These are phyloP conservation scores for Insectozyma bohioensis DNA, from an alignment of 1,139 yeast species.

Conservation along the genomic window DNA sequence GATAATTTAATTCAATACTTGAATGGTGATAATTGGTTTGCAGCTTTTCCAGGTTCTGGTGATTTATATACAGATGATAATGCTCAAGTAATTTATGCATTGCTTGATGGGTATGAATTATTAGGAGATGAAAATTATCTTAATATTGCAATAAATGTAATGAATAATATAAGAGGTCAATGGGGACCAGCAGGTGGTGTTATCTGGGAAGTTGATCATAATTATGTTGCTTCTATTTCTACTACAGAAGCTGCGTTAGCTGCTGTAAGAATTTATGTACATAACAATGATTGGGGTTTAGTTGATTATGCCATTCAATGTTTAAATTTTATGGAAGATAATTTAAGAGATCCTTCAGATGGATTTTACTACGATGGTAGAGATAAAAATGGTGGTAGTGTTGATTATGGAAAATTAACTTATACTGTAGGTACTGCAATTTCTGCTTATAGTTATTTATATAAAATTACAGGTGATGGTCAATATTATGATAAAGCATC, in stretches of 20 bases:
- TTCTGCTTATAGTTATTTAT: slow-evolving; percentile 29
- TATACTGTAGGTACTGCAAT: slow-evolving; percentile 38
- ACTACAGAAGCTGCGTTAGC: slow-evolving; percentile 36
- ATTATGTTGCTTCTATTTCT: slow-evolving; percentile 37
- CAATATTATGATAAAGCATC: slow-evolving; percentile 18
- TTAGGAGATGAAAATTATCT: slow-evolving; percentile 17
- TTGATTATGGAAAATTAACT: slow-evolving; percentile 35
- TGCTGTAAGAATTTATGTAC: slow-evolving; percentile 26
- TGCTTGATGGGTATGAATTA: slow-evolving; percentile 22
- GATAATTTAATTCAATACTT: no score
- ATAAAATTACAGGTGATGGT: slow-evolving; percentile 15
- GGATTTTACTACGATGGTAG: slow-evolving; percentile 34
- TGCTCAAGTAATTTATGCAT: slow-evolving; percentile 36
- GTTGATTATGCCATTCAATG: slow-evolving; percentile 23
- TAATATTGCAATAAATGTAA: slow-evolving; percentile 17
- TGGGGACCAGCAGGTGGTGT: slow-evolving; percentile 28
- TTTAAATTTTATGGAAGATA: slow-evolving; percentile 25
- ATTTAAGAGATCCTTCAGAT: slow-evolving; percentile 29
- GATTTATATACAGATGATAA: slow-evolving; percentile 39
- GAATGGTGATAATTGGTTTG: no score
- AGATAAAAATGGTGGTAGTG: slow-evolving; percentile 16
- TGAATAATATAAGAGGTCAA: slow-evolving; percentile 17
- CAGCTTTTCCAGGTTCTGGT: slow-evolving; percentile 32
- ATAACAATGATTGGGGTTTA: slow-evolving; percentile 17
- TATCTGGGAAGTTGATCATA: slow-evolving; percentile 26